A percentile compares a stretch with the other conserved stretches of the same genome.
Evolutionary conservation across 2,329 filamentous ascomycete species (phyloP).

Genomic region (Fusarium sp.): DNA sequence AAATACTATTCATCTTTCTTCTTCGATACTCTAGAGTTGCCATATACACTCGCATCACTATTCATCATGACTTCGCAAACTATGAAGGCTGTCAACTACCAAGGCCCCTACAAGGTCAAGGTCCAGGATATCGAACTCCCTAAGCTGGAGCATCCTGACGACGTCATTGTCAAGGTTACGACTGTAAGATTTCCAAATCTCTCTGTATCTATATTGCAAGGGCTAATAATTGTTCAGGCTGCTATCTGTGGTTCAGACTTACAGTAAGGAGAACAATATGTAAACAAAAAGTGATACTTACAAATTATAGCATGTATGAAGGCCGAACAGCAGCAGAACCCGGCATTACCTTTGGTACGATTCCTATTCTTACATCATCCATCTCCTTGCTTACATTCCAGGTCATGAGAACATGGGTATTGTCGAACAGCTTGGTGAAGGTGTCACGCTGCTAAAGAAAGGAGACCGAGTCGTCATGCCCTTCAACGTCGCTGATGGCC

Average conservation of each 20-base stretch:
- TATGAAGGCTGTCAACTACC: constrained; percentile 74
- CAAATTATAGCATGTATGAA: constrained; percentile 68
- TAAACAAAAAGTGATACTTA: background rate
- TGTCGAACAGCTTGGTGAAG: constrained; percentile 65
- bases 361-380: too few species aligned
- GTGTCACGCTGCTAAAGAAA: constrained; percentile 70
- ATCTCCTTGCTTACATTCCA: constrained; percentile 8
- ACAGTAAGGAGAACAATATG: constrained; percentile 49
- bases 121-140: constrained; percentile 70
- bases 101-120: constrained; percentile 71
- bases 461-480: constrained; percentile 74
- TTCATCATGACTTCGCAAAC: constrained; percentile 43
- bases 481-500: constrained; percentile 73
- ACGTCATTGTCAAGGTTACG: constrained; percentile 73
- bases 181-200: constrained; percentile 58
- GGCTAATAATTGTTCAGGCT: constrained; percentile 41
- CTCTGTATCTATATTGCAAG: background rate
- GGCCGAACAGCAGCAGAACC: constrained; percentile 71
- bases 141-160: constrained; percentile 71
- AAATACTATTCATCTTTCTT: background rate
- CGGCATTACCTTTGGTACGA: constrained; percentile 68
- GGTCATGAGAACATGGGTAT: constrained; percentile 72
- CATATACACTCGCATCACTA: background rate
- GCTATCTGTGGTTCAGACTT: constrained; percentile 67
- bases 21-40: background rate